Conservation (phyloP, 139 green algal genomes). For the Zygnema circumcarinatum region DNA sequence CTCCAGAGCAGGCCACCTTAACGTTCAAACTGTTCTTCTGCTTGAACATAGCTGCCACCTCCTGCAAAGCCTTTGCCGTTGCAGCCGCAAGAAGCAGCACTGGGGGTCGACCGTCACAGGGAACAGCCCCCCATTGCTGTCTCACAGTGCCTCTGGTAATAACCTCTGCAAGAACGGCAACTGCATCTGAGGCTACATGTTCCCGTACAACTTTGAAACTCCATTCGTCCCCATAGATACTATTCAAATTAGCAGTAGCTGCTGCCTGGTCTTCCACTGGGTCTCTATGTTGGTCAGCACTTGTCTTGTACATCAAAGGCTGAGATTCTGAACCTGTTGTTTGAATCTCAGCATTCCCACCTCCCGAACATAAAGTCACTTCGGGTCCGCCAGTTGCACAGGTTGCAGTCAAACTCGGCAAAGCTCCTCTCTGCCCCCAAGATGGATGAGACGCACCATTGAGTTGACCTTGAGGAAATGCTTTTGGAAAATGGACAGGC, state of each 20-base stretch:
- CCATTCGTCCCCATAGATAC: slow-evolving; percentile 17
- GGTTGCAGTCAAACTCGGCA: not conserved
- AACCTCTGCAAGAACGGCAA: slow-evolving; percentile 36
- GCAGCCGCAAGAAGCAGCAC: slow-evolving; percentile 16
- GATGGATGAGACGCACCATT: too few relatives aligned
- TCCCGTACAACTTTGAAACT: slow-evolving; percentile 43
- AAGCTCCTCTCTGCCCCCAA: not conserved
- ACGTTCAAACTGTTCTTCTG: not conserved
- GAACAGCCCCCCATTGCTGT: slow-evolving; percentile 38
- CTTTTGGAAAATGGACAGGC: too few relatives aligned
- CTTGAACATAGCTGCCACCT: slow-evolving; percentile 24
- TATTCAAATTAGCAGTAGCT: not conserved
- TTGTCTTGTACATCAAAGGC: too few relatives aligned
- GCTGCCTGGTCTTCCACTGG: not conserved
- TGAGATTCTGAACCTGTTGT: too few relatives aligned
- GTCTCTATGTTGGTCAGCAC: too few relatives aligned
- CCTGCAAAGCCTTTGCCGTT: slow-evolving; percentile 4
- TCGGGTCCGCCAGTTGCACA: not conserved
- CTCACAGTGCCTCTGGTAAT: slow-evolving; percentile 2
- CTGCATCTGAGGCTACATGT: slow-evolving; percentile 9
- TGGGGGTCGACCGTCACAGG: not conserved
- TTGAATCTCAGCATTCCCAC: not conserved
- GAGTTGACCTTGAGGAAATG: too few relatives aligned
- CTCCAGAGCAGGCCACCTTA: not conserved
- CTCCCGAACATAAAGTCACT: not conserved